These are phyloP conservation scores for Blastobotrys proliferans DNA, from an alignment of 1,139 yeast species.

Conservation along the genomic window DNA sequence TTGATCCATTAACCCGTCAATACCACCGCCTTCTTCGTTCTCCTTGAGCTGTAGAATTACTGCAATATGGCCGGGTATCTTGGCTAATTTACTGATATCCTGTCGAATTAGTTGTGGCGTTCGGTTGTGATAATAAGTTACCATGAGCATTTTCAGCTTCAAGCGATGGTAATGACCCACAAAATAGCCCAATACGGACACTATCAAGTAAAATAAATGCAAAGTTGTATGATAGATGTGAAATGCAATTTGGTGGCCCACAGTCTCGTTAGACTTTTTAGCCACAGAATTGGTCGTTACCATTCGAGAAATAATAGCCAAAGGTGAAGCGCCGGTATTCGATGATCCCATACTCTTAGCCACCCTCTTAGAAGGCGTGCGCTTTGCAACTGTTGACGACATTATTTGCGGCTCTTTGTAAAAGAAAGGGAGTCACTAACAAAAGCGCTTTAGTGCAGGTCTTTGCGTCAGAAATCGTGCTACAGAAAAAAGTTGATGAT, in stretches of 20 bases:
- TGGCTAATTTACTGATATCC: conserved; percentile 67
- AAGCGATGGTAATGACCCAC: conserved; percentile 45
- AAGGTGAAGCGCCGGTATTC: not conserved
- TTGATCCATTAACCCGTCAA: conserved; percentile 74
- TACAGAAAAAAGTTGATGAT: not conserved
- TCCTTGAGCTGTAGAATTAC: conserved; percentile 66
- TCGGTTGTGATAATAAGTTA: conserved; percentile 74
- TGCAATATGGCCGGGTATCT: conserved; percentile 74
- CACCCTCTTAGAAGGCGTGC: not conserved
- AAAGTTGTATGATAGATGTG: conserved; percentile 19
- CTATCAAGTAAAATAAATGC: conserved; percentile 21
- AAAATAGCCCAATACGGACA: conserved; percentile 18
- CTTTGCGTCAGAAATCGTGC: too few relatives aligned
- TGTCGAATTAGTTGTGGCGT: conserved; percentile 84
- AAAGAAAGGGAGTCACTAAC: too few relatives aligned
- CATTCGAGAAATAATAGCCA: conserved; percentile 5
- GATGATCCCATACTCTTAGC: not conserved
- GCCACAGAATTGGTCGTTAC: not conserved
- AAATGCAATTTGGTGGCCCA: conserved; percentile 8
- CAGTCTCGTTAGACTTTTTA: not conserved
- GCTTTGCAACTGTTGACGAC: conserved; percentile 3
- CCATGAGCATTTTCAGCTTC: conserved; percentile 53
- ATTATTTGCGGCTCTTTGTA: too few relatives aligned
- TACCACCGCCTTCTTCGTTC: conserved; percentile 88
- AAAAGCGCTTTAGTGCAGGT: too few relatives aligned